These are phyloP conservation scores for Alisma plantagoaquatica DNA, from an alignment of 106 monocot genomes.

Conservation along the genomic window DNA sequence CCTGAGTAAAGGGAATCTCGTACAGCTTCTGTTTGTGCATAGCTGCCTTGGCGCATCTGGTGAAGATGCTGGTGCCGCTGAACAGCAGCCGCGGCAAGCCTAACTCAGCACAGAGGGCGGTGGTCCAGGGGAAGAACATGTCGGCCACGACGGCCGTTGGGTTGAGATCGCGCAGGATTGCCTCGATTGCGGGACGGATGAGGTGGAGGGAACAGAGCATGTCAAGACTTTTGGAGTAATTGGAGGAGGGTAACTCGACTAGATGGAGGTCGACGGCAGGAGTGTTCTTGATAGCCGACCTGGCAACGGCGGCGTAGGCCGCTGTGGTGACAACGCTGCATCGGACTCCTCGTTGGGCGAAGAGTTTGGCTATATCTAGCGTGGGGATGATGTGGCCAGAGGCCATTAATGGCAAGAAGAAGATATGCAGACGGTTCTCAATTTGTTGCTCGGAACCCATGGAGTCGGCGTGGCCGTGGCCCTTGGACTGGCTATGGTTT, in stretches of 20 bases:
- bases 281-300: too few relatives aligned
- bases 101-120: background rate
- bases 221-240: background rate
- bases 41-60: background rate
- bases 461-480: too few relatives aligned
- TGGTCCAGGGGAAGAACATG: background rate
- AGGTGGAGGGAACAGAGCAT: conserved; percentile 16
- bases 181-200: background rate
- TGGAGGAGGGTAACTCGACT: background rate
- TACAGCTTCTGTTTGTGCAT: too few relatives aligned
- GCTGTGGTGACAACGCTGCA: conserved; percentile 28
- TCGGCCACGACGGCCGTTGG: background rate
- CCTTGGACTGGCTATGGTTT: too few relatives aligned
- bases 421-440: too few relatives aligned
- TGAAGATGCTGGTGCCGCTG: background rate
- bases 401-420: conserved; percentile 15
- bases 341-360: conserved; percentile 8
- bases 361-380: conserved; percentile 8
- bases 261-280: too few relatives aligned
- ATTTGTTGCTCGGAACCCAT: too few relatives aligned
- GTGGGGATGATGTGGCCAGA: conserved; percentile 4
- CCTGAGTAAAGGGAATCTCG: background rate
- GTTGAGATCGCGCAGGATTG: background rate
- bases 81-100: conserved; percentile 1
- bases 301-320: conserved; percentile 16